A percentile compares a stretch with the other conserved stretches of the same genome.
Conservation (phyloP, 495 filamentous ascomycete species). For the Wilcoxina mikolae region DNA sequence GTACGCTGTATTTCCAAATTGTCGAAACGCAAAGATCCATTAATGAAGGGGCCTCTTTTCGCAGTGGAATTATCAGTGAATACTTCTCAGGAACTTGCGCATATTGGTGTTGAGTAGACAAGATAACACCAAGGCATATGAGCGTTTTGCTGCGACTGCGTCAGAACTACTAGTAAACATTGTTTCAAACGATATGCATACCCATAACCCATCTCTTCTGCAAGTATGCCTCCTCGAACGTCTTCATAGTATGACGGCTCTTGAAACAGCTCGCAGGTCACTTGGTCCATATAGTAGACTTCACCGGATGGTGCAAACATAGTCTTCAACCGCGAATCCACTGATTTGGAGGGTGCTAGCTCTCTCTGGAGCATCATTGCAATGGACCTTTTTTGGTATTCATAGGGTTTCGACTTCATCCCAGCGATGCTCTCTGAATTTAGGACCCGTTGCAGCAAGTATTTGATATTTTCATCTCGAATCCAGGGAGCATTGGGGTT, state of each 20-base stretch:
- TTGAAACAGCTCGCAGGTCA: conserved; percentile 43
- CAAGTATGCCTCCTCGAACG: conserved; percentile 60
- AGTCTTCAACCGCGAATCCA: conserved; percentile 58
- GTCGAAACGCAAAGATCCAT: conserved; percentile 35
- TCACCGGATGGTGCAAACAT: conserved; percentile 44
- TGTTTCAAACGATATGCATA: background rate
- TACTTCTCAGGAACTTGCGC: conserved; percentile 50
- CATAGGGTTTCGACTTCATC: conserved; percentile 53
- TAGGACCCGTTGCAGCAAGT: conserved; percentile 51
- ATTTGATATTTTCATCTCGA: conserved; percentile 39
- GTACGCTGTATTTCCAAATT: conserved; percentile 46
- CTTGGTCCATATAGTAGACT: conserved; percentile 58
- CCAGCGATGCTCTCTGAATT: conserved; percentile 38
- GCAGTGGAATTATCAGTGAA: conserved; percentile 28
- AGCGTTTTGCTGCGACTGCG: conserved; percentile 61
- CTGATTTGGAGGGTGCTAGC: conserved; percentile 42
- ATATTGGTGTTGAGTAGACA: conserved; percentile 60
- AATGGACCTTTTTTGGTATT: conserved; percentile 68
- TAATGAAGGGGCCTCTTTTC: conserved; percentile 38
- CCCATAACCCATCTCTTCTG: conserved; percentile 48
- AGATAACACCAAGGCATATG: conserved; percentile 67
- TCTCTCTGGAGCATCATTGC: conserved; percentile 80
- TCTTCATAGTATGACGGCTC: conserved; percentile 59
- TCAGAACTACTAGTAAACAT: conserved; percentile 7
- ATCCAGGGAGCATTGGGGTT: conserved; percentile 34